Evolutionary conservation across 2,329 filamentous ascomycete genomes (phyloP).

Genomic region (Arthrobotrys musiformis): DNA sequence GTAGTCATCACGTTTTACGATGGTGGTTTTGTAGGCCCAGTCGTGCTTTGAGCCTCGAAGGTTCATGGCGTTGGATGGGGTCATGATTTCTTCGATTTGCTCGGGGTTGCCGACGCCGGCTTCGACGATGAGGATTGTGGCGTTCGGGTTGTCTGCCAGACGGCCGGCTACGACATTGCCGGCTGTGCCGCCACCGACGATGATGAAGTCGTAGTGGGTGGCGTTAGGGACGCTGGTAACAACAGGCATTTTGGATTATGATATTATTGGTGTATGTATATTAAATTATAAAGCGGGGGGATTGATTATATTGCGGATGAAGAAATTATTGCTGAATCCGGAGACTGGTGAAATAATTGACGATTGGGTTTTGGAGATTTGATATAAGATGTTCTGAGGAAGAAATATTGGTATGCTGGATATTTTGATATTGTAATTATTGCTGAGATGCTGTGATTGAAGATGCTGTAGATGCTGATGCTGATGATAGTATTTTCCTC

Average conservation of each 20-base stretch:
- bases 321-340: neutral
- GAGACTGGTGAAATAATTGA: neutral
- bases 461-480: slow-evolving; percentile 20
- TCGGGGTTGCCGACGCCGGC: slow-evolving; percentile 65
- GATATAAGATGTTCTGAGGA: neutral
- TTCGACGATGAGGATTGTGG: slow-evolving; percentile 59
- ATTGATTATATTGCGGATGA: neutral
- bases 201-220: slow-evolving; percentile 64
- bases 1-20: slow-evolving; percentile 71
- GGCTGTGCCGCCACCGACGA: slow-evolving; percentile 62
- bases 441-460: neutral
- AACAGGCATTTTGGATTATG: slow-evolving; percentile 61
- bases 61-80: slow-evolving; percentile 68
- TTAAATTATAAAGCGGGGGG: slow-evolving; percentile 56
- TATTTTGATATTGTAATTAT: neutral
- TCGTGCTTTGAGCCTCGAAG: slow-evolving; percentile 70
- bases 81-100: slow-evolving; percentile 68
- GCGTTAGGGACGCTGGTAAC: slow-evolving; percentile 61
- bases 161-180: slow-evolving; percentile 62
- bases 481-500: slow-evolving; percentile 4
- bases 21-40: slow-evolving; percentile 72
- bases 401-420: neutral
- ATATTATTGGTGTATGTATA: slow-evolving; percentile 62
- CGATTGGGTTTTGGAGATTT: neutral
- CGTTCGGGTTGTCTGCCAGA: slow-evolving; percentile 58